Evolutionary conservation across 441 rosid species (phyloP).

Genomic region (Croton laevigatus): DNA sequence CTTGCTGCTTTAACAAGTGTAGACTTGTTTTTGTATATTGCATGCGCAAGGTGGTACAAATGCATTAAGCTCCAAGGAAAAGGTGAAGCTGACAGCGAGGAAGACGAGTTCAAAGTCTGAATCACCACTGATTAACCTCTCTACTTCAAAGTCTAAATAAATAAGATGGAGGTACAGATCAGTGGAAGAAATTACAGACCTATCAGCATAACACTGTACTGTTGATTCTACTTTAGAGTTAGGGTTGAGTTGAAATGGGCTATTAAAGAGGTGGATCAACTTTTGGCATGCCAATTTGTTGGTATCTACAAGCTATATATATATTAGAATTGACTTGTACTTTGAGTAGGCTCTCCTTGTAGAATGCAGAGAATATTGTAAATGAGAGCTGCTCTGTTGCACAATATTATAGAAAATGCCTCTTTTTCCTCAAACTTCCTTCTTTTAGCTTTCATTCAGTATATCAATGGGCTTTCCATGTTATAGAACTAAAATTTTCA

Average conservation of each 20-base stretch:
- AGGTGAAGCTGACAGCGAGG: conserved; percentile 22
- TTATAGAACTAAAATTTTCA: not conserved
- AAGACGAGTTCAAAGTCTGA: conserved; percentile 33
- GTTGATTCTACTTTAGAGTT: conserved; percentile 20
- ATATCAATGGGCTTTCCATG: not conserved
- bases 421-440: conserved; percentile 8
- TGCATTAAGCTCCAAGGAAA: conserved; percentile 65
- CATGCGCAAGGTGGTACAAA: conserved; percentile 89
- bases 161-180: conserved; percentile 27
- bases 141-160: conserved; percentile 16
- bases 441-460: not conserved
- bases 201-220: not conserved
- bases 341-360: conserved; percentile 15
- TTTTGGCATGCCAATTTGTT: conserved; percentile 24
- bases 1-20: conserved; percentile 66
- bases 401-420: conserved; percentile 13
- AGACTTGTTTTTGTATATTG: conserved; percentile 63
- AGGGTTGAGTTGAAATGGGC: conserved; percentile 12
- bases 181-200: not conserved
- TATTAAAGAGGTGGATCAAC: conserved; percentile 1
- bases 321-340: not conserved
- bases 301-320: conserved; percentile 5
- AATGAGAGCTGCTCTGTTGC: conserved; percentile 12
- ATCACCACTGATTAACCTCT: conserved; percentile 4
- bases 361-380: conserved; percentile 2